phyloP scores from a whole-genome alignment of 768 basidiomycete genomes.

The Astraeus odoratus region DNA sequence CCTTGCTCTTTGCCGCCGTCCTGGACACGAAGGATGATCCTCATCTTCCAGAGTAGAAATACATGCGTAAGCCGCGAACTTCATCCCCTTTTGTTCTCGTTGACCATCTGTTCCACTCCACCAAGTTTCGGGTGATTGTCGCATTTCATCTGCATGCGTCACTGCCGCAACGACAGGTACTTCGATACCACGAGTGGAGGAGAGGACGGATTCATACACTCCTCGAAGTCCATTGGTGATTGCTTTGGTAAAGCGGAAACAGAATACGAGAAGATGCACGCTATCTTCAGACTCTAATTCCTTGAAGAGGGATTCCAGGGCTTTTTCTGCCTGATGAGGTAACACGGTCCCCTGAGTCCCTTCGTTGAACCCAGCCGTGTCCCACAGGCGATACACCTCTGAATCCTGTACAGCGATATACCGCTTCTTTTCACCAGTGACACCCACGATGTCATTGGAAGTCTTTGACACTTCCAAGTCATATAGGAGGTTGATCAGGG shows the following conservation, averaged over 20 bases:
- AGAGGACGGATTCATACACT: background rate
- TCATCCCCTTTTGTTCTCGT: background rate
- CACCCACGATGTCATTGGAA: background rate
- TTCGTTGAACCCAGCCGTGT: background rate
- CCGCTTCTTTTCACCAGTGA: background rate
- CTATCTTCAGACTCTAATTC: background rate
- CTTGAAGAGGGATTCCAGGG: background rate
- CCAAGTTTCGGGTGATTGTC: background rate
- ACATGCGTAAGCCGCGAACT: background rate
- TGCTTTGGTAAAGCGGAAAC: background rate
- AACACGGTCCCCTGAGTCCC: background rate
- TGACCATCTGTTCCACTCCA: background rate
- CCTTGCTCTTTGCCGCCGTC: background rate
- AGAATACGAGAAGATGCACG: constrained; percentile 1
- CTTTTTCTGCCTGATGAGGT: background rate
- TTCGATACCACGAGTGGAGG: background rate
- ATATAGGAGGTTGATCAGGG: background rate
- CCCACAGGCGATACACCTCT: background rate
- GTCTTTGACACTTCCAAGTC: background rate
- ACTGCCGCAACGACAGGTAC: background rate
- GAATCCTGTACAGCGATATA: background rate
- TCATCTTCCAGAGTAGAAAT: background rate
- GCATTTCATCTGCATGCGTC: background rate
- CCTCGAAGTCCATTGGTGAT: background rate
- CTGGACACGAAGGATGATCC: background rate